phyloP scores from a whole-genome alignment of 768 basidiomycete species.

The Boletus speciosus region DNA sequence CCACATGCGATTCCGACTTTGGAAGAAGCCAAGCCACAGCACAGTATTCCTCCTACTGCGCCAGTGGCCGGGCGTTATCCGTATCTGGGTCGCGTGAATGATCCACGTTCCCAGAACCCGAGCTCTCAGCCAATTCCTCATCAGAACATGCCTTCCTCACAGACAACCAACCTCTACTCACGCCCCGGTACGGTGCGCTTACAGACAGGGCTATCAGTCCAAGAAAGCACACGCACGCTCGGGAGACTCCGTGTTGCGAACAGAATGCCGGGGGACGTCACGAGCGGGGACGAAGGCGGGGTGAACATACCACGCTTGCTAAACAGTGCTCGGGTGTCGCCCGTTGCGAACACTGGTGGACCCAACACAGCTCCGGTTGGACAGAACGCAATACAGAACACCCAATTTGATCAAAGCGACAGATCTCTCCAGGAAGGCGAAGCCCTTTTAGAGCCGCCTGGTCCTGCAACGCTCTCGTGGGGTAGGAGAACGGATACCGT shows the following conservation, averaged over 20 bases:
- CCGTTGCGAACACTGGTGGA: background rate
- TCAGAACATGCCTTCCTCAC: slow-evolving; percentile 6
- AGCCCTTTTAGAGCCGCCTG: slow-evolving; percentile 14
- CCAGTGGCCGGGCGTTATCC: background rate
- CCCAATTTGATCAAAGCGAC: background rate
- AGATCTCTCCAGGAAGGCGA: slow-evolving; percentile 2
- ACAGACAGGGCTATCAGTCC: slow-evolving; percentile 21
- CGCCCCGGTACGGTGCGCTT: slow-evolving; percentile 16
- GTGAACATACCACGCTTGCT: slow-evolving; percentile 2
- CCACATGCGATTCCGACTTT: slow-evolving; percentile 11
- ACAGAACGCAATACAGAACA: background rate
- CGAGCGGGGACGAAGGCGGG: slow-evolving; percentile 34
- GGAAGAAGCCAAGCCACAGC: slow-evolving; percentile 6
- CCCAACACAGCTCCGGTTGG: background rate
- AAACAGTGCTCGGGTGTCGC: background rate
- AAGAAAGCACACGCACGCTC: slow-evolving; percentile 35
- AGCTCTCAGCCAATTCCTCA: background rate
- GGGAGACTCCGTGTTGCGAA: slow-evolving; percentile 50
- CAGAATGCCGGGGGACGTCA: slow-evolving; percentile 43
- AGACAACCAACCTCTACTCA: background rate
- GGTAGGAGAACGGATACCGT: slow-evolving; percentile 27
- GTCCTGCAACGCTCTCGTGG: slow-evolving; percentile 25
- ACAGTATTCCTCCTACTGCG: background rate
- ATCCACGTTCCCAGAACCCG: slow-evolving; percentile 6
- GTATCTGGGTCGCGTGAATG: background rate